These are phyloP conservation scores for Kuraishia capsulata DNA, from an alignment of 805 yeast genomes.

Conservation along the genomic window DNA sequence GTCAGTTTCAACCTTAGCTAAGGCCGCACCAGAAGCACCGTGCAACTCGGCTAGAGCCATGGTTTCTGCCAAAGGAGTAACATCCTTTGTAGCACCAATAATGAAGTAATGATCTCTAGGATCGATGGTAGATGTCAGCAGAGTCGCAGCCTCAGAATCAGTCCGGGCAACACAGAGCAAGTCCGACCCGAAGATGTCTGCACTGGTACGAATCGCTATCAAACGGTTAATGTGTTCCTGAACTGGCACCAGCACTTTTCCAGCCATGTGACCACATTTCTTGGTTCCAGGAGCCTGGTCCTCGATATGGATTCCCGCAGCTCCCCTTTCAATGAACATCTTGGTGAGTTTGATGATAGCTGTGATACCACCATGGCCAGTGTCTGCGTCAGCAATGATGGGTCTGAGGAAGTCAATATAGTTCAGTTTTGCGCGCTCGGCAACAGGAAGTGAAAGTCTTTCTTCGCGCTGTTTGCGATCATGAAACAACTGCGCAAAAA, in stretches of 20 bases:
- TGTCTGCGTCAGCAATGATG: slow-evolving; percentile 94
- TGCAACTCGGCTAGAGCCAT: slow-evolving; percentile 73
- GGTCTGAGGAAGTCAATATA: slow-evolving; percentile 88
- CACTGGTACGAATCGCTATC: slow-evolving; percentile 89
- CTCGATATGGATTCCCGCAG: slow-evolving; percentile 97
- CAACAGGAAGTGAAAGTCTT: slow-evolving; percentile 51
- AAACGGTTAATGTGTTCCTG: slow-evolving; percentile 95
- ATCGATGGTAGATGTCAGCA: slow-evolving; percentile 89
- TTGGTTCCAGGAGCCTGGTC: slow-evolving; percentile 99
- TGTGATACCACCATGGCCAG: slow-evolving; percentile 98
- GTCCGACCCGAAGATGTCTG: slow-evolving; percentile 86
- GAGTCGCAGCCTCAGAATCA: slow-evolving; percentile 96
- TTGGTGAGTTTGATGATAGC: slow-evolving; percentile 93
- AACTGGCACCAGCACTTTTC: slow-evolving; percentile 93
- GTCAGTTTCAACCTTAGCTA: slow-evolving; percentile 66
- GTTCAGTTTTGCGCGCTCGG: slow-evolving; percentile 60
- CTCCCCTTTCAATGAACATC: slow-evolving; percentile 95
- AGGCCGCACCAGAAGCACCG: slow-evolving; percentile 64
- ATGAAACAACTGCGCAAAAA: slow-evolving; percentile 95
- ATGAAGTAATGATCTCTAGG: slow-evolving; percentile 90
- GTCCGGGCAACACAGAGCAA: slow-evolving; percentile 89
- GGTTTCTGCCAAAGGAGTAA: slow-evolving; percentile 64
- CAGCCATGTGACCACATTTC: slow-evolving; percentile 99
- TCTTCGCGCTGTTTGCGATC: slow-evolving; percentile 94
- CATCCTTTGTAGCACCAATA: slow-evolving; percentile 79